phyloP scores from a whole-genome alignment of 2,329 filamentous ascomycete species.

The Cyphellophora attinorum region DNA sequence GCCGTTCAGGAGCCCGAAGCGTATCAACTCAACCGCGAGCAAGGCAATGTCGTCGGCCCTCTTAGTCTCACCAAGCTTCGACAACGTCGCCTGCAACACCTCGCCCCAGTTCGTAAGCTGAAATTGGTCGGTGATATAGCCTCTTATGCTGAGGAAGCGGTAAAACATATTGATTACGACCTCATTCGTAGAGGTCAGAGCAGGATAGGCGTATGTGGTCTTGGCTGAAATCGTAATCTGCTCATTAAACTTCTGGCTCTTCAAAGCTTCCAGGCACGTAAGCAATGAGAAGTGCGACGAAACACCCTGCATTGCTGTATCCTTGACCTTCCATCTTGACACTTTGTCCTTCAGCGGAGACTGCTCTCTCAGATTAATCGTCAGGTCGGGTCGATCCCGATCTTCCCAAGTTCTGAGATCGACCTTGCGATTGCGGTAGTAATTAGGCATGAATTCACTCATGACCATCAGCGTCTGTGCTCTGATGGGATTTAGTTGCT shows the following conservation, averaged over 20 bases:
- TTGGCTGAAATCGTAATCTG: conserved; percentile 47
- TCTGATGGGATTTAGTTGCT: conserved; percentile 63
- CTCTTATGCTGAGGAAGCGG: conserved; percentile 81
- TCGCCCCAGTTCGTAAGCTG: conserved; percentile 76
- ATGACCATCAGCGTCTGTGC: conserved; percentile 70
- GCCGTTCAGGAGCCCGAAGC: conserved; percentile 66
- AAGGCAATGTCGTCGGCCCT: conserved; percentile 69
- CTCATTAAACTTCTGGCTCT: conserved; percentile 58
- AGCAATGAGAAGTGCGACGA: conserved; percentile 3
- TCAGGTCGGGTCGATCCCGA: conserved; percentile 50
- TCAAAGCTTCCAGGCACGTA: conserved; percentile 50
- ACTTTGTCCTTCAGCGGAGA: conserved; percentile 45
- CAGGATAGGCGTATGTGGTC: conserved; percentile 9
- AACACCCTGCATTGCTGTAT: conserved; percentile 21
- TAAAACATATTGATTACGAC: conserved; percentile 68
- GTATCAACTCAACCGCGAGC: conserved; percentile 75
- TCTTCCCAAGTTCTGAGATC: conserved; percentile 79
- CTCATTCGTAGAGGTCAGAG: conserved; percentile 55
- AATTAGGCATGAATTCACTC: conserved; percentile 70
- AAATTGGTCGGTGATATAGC: conserved; percentile 71
- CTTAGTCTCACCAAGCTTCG: conserved; percentile 46
- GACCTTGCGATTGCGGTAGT: conserved; percentile 71
- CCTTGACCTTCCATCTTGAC: conserved; percentile 64
- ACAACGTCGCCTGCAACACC: conserved; percentile 62
- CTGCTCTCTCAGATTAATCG: conserved; percentile 53